Conservation (phyloP, 2,329 filamentous ascomycete species). For the Colletotrichum tanaceti region DNA sequence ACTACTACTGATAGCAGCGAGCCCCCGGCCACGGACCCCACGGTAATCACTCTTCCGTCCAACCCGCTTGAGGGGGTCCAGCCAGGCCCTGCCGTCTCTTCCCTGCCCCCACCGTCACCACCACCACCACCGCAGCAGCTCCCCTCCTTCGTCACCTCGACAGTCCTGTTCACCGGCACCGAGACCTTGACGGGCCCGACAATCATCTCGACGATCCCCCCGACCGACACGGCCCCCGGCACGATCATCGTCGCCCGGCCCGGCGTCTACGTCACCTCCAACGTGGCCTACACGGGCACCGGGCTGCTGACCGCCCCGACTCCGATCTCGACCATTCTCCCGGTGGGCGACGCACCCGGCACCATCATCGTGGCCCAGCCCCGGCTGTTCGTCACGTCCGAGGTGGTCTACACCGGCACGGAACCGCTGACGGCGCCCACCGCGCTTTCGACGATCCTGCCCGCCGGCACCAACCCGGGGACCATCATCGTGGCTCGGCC, state of each 20-base stretch:
- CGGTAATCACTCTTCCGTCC: not conserved
- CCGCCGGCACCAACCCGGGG: slow-evolving; percentile 23
- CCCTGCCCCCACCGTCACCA: not conserved
- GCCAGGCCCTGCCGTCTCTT: not conserved
- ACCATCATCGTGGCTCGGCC: slow-evolving; percentile 28
- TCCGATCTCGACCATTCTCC: not conserved
- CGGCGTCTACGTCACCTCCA: slow-evolving; percentile 28
- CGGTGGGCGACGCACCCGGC: not conserved
- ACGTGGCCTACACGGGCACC: slow-evolving; percentile 11
- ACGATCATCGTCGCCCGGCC: slow-evolving; percentile 27
- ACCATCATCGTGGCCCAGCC: slow-evolving; percentile 5
- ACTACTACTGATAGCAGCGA: too few species aligned
- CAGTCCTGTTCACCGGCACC: not conserved
- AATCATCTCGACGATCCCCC: slow-evolving; percentile 12
- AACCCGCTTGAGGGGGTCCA: not conserved
- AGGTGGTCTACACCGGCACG: slow-evolving; percentile 12
- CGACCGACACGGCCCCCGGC: slow-evolving; percentile 22
- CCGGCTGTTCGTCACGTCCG: not conserved
- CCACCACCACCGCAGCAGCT: too few species aligned
- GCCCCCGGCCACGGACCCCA: not conserved
- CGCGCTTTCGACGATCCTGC: slow-evolving; percentile 14
- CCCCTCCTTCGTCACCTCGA: not conserved
- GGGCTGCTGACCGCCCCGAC: slow-evolving; percentile 1
- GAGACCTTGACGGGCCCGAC: not conserved
- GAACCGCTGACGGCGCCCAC: slow-evolving; percentile 1